A percentile compares a stretch with the other conserved stretches of the same genome.
Conservation (phyloP, 2,329 filamentous ascomycete genomes). For the Cryoendolithus antarcticus region DNA sequence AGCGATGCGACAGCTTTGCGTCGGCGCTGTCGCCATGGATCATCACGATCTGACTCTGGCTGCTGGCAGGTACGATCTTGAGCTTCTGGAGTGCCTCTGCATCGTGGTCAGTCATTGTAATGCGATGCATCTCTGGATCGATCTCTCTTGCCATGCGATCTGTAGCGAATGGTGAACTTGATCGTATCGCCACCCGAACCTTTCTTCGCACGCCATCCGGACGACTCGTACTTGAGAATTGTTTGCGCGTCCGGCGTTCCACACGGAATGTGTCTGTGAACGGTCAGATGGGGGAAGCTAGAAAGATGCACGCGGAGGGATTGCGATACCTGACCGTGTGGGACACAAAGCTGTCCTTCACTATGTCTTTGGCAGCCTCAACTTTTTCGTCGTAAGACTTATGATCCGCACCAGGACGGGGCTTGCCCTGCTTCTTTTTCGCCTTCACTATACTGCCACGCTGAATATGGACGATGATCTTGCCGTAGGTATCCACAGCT, state of each 20-base stretch:
- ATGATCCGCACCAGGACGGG: too few relatives aligned
- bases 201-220: neutral
- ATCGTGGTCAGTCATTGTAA: neutral
- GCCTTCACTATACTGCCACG: neutral
- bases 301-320: too few relatives aligned
- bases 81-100: neutral
- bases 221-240: neutral
- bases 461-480: neutral
- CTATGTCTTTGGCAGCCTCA: neutral
- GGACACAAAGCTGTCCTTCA: neutral
- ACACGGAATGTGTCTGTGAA: neutral
- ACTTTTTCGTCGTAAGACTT: neutral
- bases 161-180: conserved; percentile 1
- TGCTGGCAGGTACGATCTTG: neutral
- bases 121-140: too few relatives aligned
- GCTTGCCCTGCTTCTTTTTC: too few relatives aligned
- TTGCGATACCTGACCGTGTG: neutral
- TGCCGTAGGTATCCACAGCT: neutral
- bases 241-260: neutral
- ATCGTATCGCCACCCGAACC: neutral
- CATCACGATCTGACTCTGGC: too few relatives aligned
- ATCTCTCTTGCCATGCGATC: neutral
- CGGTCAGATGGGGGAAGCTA: neutral
- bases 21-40: too few relatives aligned
- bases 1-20: too few relatives aligned